Evolutionary conservation across 2,329 filamentous ascomycete species (phyloP).

Genomic region (Teratosphaeria viscida): DNA sequence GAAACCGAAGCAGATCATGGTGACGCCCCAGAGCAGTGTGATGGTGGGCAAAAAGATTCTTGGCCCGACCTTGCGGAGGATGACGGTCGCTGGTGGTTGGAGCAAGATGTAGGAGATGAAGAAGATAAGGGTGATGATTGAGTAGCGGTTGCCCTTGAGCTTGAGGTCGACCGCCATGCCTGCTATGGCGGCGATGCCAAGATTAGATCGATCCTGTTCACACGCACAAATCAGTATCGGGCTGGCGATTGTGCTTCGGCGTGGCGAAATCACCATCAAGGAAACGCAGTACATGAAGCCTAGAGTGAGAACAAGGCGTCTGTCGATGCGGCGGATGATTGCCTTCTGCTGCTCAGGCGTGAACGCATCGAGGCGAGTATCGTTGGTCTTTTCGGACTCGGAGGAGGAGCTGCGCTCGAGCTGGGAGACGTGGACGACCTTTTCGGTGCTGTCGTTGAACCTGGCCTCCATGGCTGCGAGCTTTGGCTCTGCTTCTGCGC

Average conservation of each 20-base stretch:
- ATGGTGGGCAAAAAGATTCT: slow-evolving; percentile 59
- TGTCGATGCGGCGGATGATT: slow-evolving; percentile 61
- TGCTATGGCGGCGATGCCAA: slow-evolving; percentile 26
- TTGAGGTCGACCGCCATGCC: slow-evolving; percentile 26
- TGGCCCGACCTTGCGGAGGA: slow-evolving; percentile 61
- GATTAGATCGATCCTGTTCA: slow-evolving; percentile 18
- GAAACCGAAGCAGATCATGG: slow-evolving; percentile 56
- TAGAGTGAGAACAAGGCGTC: slow-evolving; percentile 36
- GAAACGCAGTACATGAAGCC: slow-evolving; percentile 30
- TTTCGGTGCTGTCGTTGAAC: not conserved
- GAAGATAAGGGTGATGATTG: slow-evolving; percentile 46
- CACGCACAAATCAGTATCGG: not conserved
- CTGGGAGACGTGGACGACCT: slow-evolving; percentile 1
- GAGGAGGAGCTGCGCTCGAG: slow-evolving; percentile 19
- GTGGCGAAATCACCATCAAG: slow-evolving; percentile 15
- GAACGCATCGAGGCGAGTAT: slow-evolving; percentile 32
- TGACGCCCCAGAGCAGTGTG: slow-evolving; percentile 51
- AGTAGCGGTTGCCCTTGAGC: slow-evolving; percentile 22
- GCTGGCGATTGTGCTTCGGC: not conserved
- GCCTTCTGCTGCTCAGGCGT: slow-evolving; percentile 51
- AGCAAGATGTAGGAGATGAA: slow-evolving; percentile 66
- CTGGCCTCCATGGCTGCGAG: not conserved
- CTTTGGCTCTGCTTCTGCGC: not conserved
- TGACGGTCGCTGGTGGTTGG: slow-evolving; percentile 58
- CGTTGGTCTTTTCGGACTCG: slow-evolving; percentile 12